These are phyloP conservation scores for Isabelozyma rhagii DNA, from an alignment of 805 yeast species.

Conservation along the genomic window DNA sequence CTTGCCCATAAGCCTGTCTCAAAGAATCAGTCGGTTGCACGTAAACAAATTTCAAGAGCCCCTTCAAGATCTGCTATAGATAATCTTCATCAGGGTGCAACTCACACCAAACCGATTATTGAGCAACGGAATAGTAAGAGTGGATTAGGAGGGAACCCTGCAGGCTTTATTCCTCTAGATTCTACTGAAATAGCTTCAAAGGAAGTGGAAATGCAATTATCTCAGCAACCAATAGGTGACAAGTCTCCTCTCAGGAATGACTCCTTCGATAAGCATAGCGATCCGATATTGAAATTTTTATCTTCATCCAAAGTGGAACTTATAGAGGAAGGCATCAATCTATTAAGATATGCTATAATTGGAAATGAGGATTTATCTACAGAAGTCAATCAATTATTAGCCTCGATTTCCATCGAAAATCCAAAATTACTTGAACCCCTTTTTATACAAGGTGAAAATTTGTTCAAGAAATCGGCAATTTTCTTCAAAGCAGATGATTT, in stretches of 20 bases:
- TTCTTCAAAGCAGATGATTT: constrained; percentile 34
- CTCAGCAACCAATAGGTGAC: not conserved
- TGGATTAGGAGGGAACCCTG: not conserved
- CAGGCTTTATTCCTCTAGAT: not conserved
- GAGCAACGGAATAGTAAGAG: too few species aligned
- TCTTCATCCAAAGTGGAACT: constrained; percentile 28
- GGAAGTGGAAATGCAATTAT: constrained; percentile 5
- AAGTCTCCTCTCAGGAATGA: too few species aligned
- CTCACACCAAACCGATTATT: too few species aligned
- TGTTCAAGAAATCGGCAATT: constrained; percentile 19
- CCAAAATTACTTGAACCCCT: constrained; percentile 32
- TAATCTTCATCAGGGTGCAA: not conserved
- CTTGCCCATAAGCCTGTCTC: too few species aligned
- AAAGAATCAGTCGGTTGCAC: constrained; percentile 5
- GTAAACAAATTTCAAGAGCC: constrained; percentile 19
- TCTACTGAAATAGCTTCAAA: constrained; percentile 11
- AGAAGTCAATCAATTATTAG: constrained; percentile 18
- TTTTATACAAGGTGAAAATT: constrained; percentile 19
- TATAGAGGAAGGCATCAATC: constrained; percentile 32
- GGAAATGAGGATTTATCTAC: constrained; percentile 31
- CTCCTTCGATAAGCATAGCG: constrained; percentile 20
- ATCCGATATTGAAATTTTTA: constrained; percentile 35
- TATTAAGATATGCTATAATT: constrained; percentile 36
- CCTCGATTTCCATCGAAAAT: constrained; percentile 23
- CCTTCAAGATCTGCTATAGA: constrained; percentile 21